Base-by-base conservation (phyloP, 1,284 basidiomycete genomes). In the Apiotrichum domesticum region DNA sequence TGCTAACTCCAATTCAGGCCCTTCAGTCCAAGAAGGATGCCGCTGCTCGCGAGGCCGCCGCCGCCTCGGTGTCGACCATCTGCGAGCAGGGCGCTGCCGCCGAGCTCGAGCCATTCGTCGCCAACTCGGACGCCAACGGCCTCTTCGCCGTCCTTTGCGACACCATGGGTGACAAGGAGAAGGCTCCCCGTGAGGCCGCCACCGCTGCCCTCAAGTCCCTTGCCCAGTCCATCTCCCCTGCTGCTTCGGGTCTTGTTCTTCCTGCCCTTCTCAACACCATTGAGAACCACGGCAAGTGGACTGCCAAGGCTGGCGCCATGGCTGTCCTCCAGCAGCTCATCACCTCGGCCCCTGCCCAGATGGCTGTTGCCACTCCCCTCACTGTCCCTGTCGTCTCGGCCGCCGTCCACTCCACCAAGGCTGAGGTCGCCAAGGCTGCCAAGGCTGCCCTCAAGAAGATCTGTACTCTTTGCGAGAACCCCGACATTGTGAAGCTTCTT, bases 351-450 rank as follows among this genome's bases (percentile, higher is more conserved):
- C 90, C 94, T 55, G 76, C 80, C 63, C 93, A 96, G 80, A 90
- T 85, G 66, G 89, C 89, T 64, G 86, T 85, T 72, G 86, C 90
- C 74, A 97, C 94, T 83, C 94, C 95, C 64, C 90, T 96, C 60
- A 93, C 98, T 70, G 88, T 98, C 66, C 96, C 96, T 63, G 82
- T 96, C 73, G 90, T 98, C 75, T 79, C 93, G 51, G 95, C 93
- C 74, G 93, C 88, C 63, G 98, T 98, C 74, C 98, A 94, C 94
- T 96, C 98, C 81, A 98, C 96, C 81, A 99, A 99, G 84, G 85
- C 90, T 63, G 94, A 98, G 68, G 96, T 99, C 78, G 97, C 98
- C 87, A 98, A 63, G 56, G 55, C 55, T 29, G 57, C 58, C 48
- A 61, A 58, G 56, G 39, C 52, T 21, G 53, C 54, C 15, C 54